A percentile compares a stretch with the other conserved stretches of the same genome.
phyloP scores from a whole-genome alignment of 2,329 filamentous ascomycete species.

The Diaporthe sp. region DNA sequence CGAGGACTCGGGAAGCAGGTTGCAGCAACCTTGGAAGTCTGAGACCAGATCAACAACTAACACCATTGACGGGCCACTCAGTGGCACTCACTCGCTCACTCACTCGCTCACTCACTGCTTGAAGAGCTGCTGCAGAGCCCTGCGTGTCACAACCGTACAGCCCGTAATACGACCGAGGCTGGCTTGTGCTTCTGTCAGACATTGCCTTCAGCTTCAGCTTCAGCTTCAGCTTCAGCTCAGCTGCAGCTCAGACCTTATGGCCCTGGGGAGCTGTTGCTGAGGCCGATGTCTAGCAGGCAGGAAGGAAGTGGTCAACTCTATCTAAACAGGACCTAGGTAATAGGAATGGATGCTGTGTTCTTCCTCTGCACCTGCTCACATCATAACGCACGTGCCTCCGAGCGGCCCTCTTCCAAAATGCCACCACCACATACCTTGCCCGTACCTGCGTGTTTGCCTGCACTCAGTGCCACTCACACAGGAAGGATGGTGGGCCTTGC shows the following conservation, averaged over 20 bases:
- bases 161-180: conserved; percentile 6
- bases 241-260: background rate
- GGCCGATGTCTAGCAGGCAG: background rate
- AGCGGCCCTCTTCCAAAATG: background rate
- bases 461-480: background rate
- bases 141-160: conserved; percentile 2
- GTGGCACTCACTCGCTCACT: background rate
- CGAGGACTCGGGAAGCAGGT: conserved; percentile 3
- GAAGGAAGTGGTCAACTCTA: too few relatives aligned
- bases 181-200: background rate
- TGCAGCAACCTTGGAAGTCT: conserved; percentile 21
- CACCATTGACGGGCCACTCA: background rate
- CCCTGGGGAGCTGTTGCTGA: background rate
- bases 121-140: background rate
- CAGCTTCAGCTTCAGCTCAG: background rate
- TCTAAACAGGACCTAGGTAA: background rate
- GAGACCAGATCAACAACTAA: background rate
- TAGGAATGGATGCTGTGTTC: background rate
- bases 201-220: background rate
- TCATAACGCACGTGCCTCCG: conserved; percentile 26
- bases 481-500: conserved; percentile 22
- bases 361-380: background rate
- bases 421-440: too few relatives aligned
- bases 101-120: background rate
- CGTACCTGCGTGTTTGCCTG: conserved; percentile 16